Base-by-base conservation (phyloP, 164 flowering plant genomes). In the Magnolia kwangsiensis region DNA sequence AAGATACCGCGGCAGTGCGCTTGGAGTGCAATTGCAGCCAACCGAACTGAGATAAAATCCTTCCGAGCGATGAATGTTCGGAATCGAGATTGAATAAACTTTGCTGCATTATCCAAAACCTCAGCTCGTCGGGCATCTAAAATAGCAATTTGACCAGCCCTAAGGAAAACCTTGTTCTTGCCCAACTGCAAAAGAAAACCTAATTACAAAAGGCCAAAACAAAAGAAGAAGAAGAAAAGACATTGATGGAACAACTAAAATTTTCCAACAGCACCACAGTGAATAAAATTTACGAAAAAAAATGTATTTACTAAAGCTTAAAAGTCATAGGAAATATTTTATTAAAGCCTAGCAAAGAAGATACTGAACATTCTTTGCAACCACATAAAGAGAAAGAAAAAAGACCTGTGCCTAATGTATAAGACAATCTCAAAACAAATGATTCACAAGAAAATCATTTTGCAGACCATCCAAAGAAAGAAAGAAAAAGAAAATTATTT, bases 91-190 rank as follows among this genome's bases (percentile, higher is more conserved):
- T 96, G 99, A 69, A 96, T 88, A 69, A 76, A 74, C 81, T 84
- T 94, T 63, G 98, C 92, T 80, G 99, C 93, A 75, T 78, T 79
- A 75, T 92, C 97, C 82, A 96, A 82, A 73, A 90, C 94, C 83
- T 94, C 98, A 78, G 92, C 88, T 69, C 99, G 88, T 51, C 86
- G 88, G 9, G 92, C 84, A 81, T 96, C 98, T 72, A 96, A 80
- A 75, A 89, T 75, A 45, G 92, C 98, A 81, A 96, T 93, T 83
- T 96, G 99, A 45, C 98, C 99, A 76, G 99, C 92, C 78, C 99
- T 86, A 50, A 96, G 96, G 72, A 94, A 94, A 74, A 92, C 96
- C 85, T 96, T 96, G 63, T 83, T 85, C 84, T 78, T 92, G 23
- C 99, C 98, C 80, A 96, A 76, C 99, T 96, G 85, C 27, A 67